Evolutionary conservation across 495 filamentous ascomycete species (phyloP), one percentile per base, ranked within the genome.

Genomic region (Baudoinia panamericana): DNA sequence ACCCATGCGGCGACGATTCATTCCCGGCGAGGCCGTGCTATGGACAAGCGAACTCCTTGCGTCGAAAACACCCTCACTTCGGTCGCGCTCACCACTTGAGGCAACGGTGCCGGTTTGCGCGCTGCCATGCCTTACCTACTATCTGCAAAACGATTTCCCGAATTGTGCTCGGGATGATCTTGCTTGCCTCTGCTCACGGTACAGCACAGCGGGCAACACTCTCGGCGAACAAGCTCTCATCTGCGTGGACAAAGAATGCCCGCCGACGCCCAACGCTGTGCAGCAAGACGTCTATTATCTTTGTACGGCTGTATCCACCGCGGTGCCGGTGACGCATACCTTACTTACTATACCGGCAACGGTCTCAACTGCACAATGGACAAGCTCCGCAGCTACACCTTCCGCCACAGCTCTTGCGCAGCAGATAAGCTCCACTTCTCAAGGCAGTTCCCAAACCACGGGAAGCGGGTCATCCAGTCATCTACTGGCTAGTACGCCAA

Each of bases 181-280:
- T 6, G 26, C 20, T 9, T 54, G 51, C 31, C 35, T 54, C 6
- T 54, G 51, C 39, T 29, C 33, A 21, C 16, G 31, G 8, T 54
- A 54, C 32, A 50, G 43, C 35, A 29, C 25, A 9, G 22, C 39
- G 13, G 51, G 51, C 29, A 50, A 41, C 43, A 50, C 46, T 8
- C 36, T 54, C 11, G 51, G 51, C 5, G 51, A 54, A 29, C 46
- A 46, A 3, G 51, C 43, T 5, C 41, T 43, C 33, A 33, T 46
- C 17, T 54, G 51, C 23, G 31, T 54, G 17, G 25, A 48, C 17
- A 19, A 38, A 18, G 39, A 46, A 2, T 54, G 51, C 30, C 12
- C 36, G 25, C n/a, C 21, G 12, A n/a, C 33, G 12, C 15, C 31
- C 1, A 18, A 20, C n/a, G 10, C 7, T 1, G 30, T 29, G 13